These are phyloP conservation scores for Diversispora epigaea DNA, from an alignment of 192 early-diverging fungal species.

Conservation along the genomic window DNA sequence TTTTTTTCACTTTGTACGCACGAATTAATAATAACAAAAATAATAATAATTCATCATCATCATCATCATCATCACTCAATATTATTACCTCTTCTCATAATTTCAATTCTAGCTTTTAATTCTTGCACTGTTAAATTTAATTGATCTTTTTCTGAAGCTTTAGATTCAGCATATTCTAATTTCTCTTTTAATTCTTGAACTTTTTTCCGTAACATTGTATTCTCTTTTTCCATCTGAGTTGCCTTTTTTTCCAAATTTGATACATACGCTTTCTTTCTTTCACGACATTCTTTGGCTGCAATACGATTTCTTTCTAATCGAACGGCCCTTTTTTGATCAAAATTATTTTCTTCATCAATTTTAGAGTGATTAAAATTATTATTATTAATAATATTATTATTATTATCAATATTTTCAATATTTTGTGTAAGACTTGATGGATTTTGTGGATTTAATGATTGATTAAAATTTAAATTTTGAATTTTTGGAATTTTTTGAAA, in stretches of 20 bases:
- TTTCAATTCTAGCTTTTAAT: not conserved
- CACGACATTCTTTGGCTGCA: slow-evolving; percentile 9
- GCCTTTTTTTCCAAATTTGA: not conserved
- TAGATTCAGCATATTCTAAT: not conserved
- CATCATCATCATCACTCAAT: too few species aligned
- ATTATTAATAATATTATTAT: not conserved
- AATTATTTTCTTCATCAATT: not conserved
- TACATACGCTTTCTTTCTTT: slow-evolving; percentile 1
- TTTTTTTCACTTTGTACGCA: too few species aligned
- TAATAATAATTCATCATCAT: too few species aligned
- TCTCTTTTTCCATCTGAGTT: slow-evolving; percentile 29
- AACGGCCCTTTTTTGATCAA: not conserved
- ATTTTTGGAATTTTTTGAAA: too few species aligned
- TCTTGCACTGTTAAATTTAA: not conserved
- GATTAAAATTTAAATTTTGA: too few species aligned
- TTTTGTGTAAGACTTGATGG: not conserved
- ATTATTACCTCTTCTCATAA: not conserved
- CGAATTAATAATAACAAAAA: too few species aligned
- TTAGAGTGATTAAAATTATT: not conserved
- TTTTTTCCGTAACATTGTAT: slow-evolving; percentile 59
- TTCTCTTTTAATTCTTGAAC: slow-evolving; percentile 25
- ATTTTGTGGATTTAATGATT: too few species aligned
- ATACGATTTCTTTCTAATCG: not conserved
- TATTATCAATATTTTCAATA: not conserved
- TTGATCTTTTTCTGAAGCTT: not conserved